Base-by-base conservation (phyloP, 2,329 filamentous ascomycete genomes). In the Calcarisporium arbuscula region DNA sequence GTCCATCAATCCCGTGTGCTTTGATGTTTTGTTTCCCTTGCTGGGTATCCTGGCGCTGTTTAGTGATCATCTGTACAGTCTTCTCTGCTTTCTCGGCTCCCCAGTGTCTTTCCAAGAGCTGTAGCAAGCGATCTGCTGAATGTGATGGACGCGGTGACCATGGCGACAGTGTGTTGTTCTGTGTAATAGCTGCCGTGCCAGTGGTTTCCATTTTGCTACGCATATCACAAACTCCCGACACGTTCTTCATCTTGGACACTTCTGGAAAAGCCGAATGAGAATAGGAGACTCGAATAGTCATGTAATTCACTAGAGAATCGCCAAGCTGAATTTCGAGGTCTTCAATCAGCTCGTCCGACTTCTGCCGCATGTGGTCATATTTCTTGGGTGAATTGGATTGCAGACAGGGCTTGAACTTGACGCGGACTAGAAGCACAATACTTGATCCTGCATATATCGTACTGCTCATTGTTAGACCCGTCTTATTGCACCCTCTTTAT, bases 301-400 rank as follows among this genome's bases (percentile, higher is more conserved):
- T 53, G 42, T 74, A 80, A 21, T 67, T 61, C 12, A 61, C 62
- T 15, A 52, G 52, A 4, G 59, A 58, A 34, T 64, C 60, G 19
- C 74, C 73, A 4, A 81, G 65, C 36, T 77, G 67, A 19, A 61
- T 56, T 46, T 80, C 73, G 9, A 81, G 59, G 37, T 79, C 72
- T 17, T 72, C 65, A 12, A 82, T 74, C 20, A 80, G 56, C 26
- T 72, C 63, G 10, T 79, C 72, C 0, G 75, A 68, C 25, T 58
- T 64, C 30, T 65, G 59, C 20, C 57, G 56, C 8, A 47, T 20
- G 34, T 64, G 54, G 8, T 39, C 34, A 12, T 28, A 22, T 15
- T 37, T 38, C 25, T 30, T 28, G 16, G 34, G 40, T n/a, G n/a
- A n/a, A n/a, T n/a, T n/a, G n/a, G n/a, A n/a, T n/a, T n/a, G n/a